Base-by-base conservation (phyloP, 163 green algal species). In the Chlorella variabilis region DNA sequence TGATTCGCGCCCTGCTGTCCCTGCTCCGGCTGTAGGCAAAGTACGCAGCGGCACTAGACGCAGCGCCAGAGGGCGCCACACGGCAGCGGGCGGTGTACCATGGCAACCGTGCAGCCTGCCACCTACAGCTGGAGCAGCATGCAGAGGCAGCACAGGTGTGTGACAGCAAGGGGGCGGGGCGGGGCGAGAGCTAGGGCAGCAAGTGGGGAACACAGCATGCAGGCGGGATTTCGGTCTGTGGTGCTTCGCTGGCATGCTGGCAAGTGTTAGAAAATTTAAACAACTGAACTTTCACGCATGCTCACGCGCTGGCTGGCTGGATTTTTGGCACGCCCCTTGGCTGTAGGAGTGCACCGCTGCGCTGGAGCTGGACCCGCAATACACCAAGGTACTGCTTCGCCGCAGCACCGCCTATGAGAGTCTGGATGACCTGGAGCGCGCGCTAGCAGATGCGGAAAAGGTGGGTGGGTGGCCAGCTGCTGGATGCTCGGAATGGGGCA, bases 371-470 rank as follows among this genome's bases (percentile, higher is more conserved):
- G 82, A 97, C 18, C 59, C 71, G 2, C 39, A 17, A 20, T 95
- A 96, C 56, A 21, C 87, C 3, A 97, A 95, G 76, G 92, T 87
- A n/a, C 71, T 88, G 73, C 67, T 96, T 80, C 89, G 95, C 36
- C 84, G 95, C 4, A 77, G 67, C 5, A 84, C 83, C 17, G 94
- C 95, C 0, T 93, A 94, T 76, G 91, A 98, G 80, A 68, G 86
- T 66, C 80, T 98, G 59, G 92, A 96, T 18, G 91, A 98, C 39
- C 70, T 95, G 61, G 93, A 98, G 58, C 83, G 87, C 27, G 94
- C 94, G 3, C 85, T 98, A 31, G 54, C 77, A 31, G 94, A 98
- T 77, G 85, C 86, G 3, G 65, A 91, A 29, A 92, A 92, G 87
- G 93, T 93, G 77, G 17, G 73, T 45, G 34, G 31, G 49, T 17